phyloP scores from a whole-genome alignment of 108 stramenopile species.

The Pseudonitzschia multistriata region DNA sequence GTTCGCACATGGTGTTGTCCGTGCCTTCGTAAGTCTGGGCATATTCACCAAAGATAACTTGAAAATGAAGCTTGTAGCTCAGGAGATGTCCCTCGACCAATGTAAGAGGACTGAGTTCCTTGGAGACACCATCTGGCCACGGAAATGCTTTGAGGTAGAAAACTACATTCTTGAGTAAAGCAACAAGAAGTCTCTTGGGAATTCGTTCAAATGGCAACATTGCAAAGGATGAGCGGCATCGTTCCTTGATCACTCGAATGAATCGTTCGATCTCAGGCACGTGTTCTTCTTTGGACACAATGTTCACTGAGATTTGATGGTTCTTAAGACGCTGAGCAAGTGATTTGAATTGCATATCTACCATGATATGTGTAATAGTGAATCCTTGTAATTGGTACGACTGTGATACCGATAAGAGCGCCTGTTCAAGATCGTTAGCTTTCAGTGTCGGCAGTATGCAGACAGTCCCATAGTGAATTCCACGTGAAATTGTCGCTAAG shows the following conservation, averaged over 20 bases:
- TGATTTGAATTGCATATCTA: neutral
- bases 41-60: no score
- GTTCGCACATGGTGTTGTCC: neutral
- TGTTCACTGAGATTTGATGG: slow-evolving; percentile 12
- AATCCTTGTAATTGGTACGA: slow-evolving; percentile 9
- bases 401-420: neutral
- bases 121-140: slow-evolving; percentile 21
- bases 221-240: slow-evolving; percentile 17
- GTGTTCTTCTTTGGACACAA: slow-evolving; percentile 22
- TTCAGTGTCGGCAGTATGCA: slow-evolving; percentile 11
- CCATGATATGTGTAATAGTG: neutral
- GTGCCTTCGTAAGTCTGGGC: no score
- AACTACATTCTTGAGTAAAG: slow-evolving; percentile 15
- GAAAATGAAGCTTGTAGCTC: no score
- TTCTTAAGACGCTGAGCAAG: neutral
- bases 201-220: slow-evolving; percentile 27
- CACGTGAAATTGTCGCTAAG: slow-evolving; percentile 32
- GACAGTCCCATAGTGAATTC: slow-evolving; percentile 34
- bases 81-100: slow-evolving; percentile 20
- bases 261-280: slow-evolving; percentile 33
- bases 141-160: slow-evolving; percentile 37
- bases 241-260: slow-evolving; percentile 38
- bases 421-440: neutral
- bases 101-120: slow-evolving; percentile 21
- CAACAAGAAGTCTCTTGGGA: slow-evolving; percentile 21